phyloP scores from a whole-genome alignment of 2,329 filamentous ascomycete species.

The Epichloe uncinata region DNA sequence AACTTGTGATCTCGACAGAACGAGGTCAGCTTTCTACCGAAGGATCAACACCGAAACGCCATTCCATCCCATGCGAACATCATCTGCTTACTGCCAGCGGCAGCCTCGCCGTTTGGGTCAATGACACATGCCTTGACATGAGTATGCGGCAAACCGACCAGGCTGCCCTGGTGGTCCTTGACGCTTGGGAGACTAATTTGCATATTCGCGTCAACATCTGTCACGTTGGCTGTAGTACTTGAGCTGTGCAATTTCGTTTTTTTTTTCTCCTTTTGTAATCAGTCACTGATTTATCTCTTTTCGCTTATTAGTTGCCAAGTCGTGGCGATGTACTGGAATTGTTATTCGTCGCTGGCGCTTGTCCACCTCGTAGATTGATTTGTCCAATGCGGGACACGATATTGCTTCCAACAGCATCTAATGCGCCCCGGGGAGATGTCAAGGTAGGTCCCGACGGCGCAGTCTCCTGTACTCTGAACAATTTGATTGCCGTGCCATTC shows the following conservation, averaged over 20 bases:
- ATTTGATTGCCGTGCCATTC: constrained; percentile 77
- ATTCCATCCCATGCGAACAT: not conserved
- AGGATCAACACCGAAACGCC: not conserved
- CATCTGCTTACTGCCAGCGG: not conserved
- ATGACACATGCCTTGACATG: not conserved
- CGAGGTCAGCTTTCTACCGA: not conserved
- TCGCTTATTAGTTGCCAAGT: constrained; percentile 1
- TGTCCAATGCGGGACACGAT: constrained; percentile 77
- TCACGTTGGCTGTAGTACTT: not conserved
- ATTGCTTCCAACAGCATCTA: constrained; percentile 85
- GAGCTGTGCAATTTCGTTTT: not conserved
- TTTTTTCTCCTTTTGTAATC: not conserved
- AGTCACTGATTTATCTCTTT: not conserved
- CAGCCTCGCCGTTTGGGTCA: not conserved
- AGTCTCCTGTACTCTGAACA: constrained; percentile 84
- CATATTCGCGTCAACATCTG: not conserved
- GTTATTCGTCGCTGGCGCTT: constrained; percentile 10
- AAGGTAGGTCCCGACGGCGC: constrained; percentile 68
- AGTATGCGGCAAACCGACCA: not conserved
- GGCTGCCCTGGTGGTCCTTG: not conserved
- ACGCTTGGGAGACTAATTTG: not conserved
- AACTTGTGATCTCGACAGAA: not conserved
- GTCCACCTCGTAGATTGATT: constrained; percentile 51
- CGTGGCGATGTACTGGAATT: constrained; percentile 7
- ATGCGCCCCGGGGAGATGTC: constrained; percentile 68